Base-by-base conservation (phyloP, 768 basidiomycete species). In the Collybiopsis confluens region DNA sequence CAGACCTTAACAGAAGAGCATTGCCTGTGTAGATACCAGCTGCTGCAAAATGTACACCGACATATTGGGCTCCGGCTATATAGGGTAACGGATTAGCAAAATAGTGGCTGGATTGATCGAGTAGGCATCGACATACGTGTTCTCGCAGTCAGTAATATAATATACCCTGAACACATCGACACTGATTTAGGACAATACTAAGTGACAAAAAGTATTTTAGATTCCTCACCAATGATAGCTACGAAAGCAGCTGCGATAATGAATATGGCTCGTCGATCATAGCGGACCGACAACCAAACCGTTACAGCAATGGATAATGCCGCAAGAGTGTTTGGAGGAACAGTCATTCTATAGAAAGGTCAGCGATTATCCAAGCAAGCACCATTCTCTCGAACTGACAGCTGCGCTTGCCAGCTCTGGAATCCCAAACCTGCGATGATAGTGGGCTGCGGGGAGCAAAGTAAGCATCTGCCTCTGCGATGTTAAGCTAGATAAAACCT, bases 391-490 rank as follows among this genome's bases (percentile, higher is more conserved):
- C 18, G 9, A 11, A 16, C 13, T 47, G 15, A 80, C 80, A 85
- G 56, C 61, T 84, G 80, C 23, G 81, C 82, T 62, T 83, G 70
- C 83, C 83, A 83, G 36, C 74, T 77, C 48, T 74, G 61, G 58
- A 78, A 85, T 21, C 85, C 83, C 3, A 85, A 72, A 2, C 68
- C 70, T 3, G 77, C 72, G 53, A 85, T 81, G 55, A 85, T 83
- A 1, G 81, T 81, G 3, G 83, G 83, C 78, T 81, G 55, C 41
- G n/a, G n/a, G n/a, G n/a, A n/a, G n/a, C n/a, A n/a, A n/a, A n/a
- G n/a, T n/a, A n/a, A n/a, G n/a, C n/a, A n/a, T n/a, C n/a, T n/a
- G n/a, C n/a, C n/a, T n/a, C n/a, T n/a, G n/a, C n/a, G n/a, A n/a
- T n/a, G n/a, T n/a, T n/a, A n/a, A n/a, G n/a, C n/a, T n/a, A n/a